These are phyloP conservation scores for Fraxinus excelsior DNA, from an alignment of 257 asterid genomes.

Conservation along the genomic window DNA sequence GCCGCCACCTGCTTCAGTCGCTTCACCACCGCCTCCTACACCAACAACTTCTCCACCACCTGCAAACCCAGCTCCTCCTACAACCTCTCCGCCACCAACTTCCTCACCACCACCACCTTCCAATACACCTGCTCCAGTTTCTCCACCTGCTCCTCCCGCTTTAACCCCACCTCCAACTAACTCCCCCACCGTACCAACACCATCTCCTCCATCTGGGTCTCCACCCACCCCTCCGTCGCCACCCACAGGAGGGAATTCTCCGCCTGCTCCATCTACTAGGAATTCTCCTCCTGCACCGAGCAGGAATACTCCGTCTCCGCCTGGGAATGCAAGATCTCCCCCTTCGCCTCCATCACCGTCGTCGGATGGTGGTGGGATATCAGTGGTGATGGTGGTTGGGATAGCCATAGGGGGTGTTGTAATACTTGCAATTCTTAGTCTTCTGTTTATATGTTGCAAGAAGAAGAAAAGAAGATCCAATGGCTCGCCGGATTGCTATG, in stretches of 20 bases:
- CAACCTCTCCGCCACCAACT: slow-evolving; percentile 34
- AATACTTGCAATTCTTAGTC: slow-evolving; percentile 48
- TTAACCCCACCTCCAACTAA: slow-evolving; percentile 36
- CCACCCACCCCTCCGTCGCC: slow-evolving; percentile 37
- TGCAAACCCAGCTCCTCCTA: slow-evolving; percentile 32
- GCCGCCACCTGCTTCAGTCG: slow-evolving; percentile 39
- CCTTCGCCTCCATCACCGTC: slow-evolving; percentile 40
- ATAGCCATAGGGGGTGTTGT: slow-evolving; percentile 68
- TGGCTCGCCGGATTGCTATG: slow-evolving; percentile 40
- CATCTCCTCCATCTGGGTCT: slow-evolving; percentile 32
- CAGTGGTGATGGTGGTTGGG: slow-evolving; percentile 61
- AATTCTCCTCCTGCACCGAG: slow-evolving; percentile 35
- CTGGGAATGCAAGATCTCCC: slow-evolving; percentile 34
- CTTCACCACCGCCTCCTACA: slow-evolving; percentile 32
- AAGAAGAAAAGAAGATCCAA: slow-evolving; percentile 65
- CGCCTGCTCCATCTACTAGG: slow-evolving; percentile 29
- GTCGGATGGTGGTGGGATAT: slow-evolving; percentile 32
- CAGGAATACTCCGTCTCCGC: slow-evolving; percentile 24
- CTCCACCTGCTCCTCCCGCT: slow-evolving; percentile 37
- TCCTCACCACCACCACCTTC: slow-evolving; percentile 35
- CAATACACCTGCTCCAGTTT: slow-evolving; percentile 28
- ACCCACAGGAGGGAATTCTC: slow-evolving; percentile 28
- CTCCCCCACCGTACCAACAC: slow-evolving; percentile 30
- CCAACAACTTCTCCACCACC: slow-evolving; percentile 44
- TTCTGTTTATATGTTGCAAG: slow-evolving; percentile 55